These are phyloP conservation scores for Agrocybe pediades DNA, from an alignment of 768 basidiomycete genomes.

Conservation along the genomic window DNA sequence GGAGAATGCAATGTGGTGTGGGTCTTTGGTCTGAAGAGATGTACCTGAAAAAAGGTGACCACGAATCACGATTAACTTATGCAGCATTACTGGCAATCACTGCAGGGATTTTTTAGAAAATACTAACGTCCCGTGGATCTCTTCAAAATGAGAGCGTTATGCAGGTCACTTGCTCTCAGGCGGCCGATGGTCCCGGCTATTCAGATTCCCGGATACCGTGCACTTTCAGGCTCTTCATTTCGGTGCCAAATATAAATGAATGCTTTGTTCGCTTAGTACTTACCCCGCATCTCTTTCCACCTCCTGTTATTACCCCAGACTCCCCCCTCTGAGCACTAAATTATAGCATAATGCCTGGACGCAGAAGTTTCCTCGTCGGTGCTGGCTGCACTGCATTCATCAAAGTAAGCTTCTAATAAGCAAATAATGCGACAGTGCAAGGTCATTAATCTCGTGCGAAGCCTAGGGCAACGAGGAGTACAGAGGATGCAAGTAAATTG, in stretches of 20 bases:
- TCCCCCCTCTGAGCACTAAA: background rate
- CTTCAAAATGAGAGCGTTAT: too few relatives aligned
- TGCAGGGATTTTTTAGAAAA: too few relatives aligned
- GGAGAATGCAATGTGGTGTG: too few relatives aligned
- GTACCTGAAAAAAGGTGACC: too few relatives aligned
- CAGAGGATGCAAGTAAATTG: conserved; percentile 61
- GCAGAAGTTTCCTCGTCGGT: conserved; percentile 67
- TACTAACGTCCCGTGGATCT: too few relatives aligned
- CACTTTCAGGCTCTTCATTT: background rate
- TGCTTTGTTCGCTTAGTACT: background rate
- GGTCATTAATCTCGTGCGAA: conserved; percentile 26
- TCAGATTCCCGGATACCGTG: conserved; percentile 12
- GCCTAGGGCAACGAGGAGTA: conserved; percentile 67
- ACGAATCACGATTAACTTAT: too few relatives aligned
- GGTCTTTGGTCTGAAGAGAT: too few relatives aligned
- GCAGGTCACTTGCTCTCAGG: background rate
- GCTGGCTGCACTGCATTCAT: conserved; percentile 78
- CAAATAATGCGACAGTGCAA: background rate
- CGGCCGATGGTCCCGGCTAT: conserved; percentile 1
- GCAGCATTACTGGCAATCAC: too few relatives aligned
- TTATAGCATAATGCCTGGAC: conserved; percentile 37
- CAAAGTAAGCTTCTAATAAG: conserved; percentile 49
- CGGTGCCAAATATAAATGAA: background rate
- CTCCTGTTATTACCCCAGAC: background rate
- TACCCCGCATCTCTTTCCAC: conserved; percentile 2